A percentile compares a stretch with the other conserved stretches of the same genome.
Conservation (phyloP, 805 yeast species). For the Wickerhamomyces queroliae region DNA sequence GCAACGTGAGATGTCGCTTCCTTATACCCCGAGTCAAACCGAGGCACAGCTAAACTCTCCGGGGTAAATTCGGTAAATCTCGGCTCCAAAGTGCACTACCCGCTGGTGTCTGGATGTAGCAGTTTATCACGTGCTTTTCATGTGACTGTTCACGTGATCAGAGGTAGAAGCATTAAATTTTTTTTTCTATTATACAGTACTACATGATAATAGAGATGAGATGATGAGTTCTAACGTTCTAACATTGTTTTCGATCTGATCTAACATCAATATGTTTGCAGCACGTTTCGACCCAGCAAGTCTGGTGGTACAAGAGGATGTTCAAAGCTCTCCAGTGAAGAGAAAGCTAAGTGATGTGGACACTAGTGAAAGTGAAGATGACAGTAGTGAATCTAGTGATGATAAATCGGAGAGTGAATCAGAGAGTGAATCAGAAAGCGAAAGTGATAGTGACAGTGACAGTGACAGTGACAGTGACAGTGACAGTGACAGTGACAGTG, state of each 20-base stretch:
- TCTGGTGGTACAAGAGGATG: constrained; percentile 7
- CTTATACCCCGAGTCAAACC: no score
- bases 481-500: constrained; percentile 16
- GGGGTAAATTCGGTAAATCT: no score
- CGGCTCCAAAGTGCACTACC: no score
- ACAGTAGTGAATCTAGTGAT: constrained; percentile 5
- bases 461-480: constrained; percentile 10
- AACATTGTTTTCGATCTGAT: constrained; percentile 1
- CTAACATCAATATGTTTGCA: constrained; percentile 47
- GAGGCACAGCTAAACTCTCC: no score
- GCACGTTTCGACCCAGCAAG: constrained; percentile 53
- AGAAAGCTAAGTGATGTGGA: constrained; percentile 21
- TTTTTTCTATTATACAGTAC: no score
- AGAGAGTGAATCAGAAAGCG: constrained; percentile 4
- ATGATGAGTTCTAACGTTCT: background rate
- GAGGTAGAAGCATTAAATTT: no score
- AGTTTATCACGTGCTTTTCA: no score
- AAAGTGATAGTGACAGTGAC: constrained; percentile 7
- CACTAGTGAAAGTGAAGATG: constrained; percentile 6
- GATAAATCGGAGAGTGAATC: constrained; percentile 6
- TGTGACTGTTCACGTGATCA: no score
- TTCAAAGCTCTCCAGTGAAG: constrained; percentile 5
- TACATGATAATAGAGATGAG: background rate
- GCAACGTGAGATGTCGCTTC: no score
- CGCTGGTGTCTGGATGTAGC: no score